These are phyloP conservation scores for Umbelopsis vinacea DNA, from an alignment of 192 early-diverging fungal genomes.

Conservation along the genomic window DNA sequence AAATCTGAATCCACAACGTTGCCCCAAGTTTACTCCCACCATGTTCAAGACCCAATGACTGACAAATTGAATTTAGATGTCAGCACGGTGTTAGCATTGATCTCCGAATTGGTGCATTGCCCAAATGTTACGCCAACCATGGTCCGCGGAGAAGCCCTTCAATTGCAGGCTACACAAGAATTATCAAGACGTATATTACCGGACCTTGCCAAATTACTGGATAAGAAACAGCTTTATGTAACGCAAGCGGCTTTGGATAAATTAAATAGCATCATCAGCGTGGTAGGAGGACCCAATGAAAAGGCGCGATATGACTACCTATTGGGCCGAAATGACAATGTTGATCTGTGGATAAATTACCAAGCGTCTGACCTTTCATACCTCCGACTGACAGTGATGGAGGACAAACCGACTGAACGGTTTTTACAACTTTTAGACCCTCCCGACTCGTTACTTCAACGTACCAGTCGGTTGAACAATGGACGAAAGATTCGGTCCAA, in stretches of 20 bases:
- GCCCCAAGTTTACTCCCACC: not conserved
- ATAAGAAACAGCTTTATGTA: conserved; percentile 46
- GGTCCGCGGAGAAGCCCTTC: conserved; percentile 41
- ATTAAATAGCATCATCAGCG: conserved; percentile 40
- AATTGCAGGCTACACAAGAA: conserved; percentile 50
- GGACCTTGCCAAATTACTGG: conserved; percentile 36
- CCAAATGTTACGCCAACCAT: conserved; percentile 32
- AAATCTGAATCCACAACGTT: not conserved
- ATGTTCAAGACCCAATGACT: conserved; percentile 23
- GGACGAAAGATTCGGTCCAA: conserved; percentile 37
- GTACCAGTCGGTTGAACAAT: conserved; percentile 27
- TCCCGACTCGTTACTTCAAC: not conserved
- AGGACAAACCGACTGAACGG: conserved; percentile 13
- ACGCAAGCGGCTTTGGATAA: conserved; percentile 40
- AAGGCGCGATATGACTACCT: conserved; percentile 27
- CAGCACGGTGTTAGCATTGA: conserved; percentile 49
- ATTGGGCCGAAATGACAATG: conserved; percentile 1
- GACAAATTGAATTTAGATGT: conserved; percentile 50
- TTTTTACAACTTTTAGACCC: conserved; percentile 27
- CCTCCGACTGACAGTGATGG: conserved; percentile 22
- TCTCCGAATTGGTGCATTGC: conserved; percentile 47
- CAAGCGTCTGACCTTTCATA: conserved; percentile 10
- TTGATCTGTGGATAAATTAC: conserved; percentile 29
- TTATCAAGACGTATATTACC: conserved; percentile 39
- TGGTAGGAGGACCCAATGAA: conserved; percentile 51